These are phyloP conservation scores for Silene coronaria DNA, from an alignment of 179 eudicot species.

Conservation along the genomic window DNA sequence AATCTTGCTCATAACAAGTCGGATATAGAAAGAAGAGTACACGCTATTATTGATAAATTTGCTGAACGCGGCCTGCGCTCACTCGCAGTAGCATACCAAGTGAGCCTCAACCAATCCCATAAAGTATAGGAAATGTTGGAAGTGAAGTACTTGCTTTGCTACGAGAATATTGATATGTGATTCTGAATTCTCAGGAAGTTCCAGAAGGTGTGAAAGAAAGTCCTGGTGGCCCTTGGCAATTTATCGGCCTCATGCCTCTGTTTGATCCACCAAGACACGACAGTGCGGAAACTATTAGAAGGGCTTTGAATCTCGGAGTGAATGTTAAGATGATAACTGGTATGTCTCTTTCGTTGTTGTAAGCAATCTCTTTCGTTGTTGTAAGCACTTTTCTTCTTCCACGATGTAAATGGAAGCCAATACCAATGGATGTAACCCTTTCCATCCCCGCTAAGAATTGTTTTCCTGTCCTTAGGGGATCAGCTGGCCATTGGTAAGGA, in stretches of 20 bases:
- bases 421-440: conserved; percentile 9
- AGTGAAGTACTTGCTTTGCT: not conserved
- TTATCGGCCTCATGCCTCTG: conserved; percentile 79
- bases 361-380: not conserved
- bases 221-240: conserved; percentile 89
- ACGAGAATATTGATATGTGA: not conserved
- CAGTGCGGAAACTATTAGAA: conserved; percentile 88
- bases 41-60: conserved; percentile 81
- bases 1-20: conserved; percentile 79
- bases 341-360: conserved; percentile 13
- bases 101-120: conserved; percentile 15
- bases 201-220: conserved; percentile 76
- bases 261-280: conserved; percentile 94
- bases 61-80: conserved; percentile 90
- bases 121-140: not conserved
- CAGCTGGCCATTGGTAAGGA: conserved; percentile 93
- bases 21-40: conserved; percentile 85
- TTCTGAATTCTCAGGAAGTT: conserved; percentile 57
- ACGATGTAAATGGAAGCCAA: not conserved
- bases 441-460: conserved; percentile 11
- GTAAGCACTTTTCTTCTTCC: conserved; percentile 5
- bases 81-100: conserved; percentile 90
- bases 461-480: conserved; percentile 49
- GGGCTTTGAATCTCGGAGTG: conserved; percentile 83
- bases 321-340: conserved; percentile 91